Conservation (phyloP, 202 grass and related monocot species). For the Setaria viridis region DNA sequence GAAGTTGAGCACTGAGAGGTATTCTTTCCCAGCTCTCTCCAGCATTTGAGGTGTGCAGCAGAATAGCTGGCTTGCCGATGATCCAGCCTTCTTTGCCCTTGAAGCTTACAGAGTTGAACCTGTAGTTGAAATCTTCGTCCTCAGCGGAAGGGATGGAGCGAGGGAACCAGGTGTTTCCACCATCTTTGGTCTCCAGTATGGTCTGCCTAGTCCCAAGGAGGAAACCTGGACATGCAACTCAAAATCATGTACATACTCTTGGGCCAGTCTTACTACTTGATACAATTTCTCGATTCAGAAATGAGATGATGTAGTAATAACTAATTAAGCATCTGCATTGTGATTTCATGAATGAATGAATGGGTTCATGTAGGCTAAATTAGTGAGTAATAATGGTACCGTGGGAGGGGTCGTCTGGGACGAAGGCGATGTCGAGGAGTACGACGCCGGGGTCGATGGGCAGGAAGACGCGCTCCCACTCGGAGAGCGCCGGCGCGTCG, state of each 20-base stretch:
- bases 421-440: slow-evolving; percentile 96
- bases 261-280: too few species aligned
- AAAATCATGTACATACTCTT: too few species aligned
- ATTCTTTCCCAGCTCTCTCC: slow-evolving; percentile 98
- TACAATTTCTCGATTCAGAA: too few species aligned
- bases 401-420: slow-evolving; percentile 81
- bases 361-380: too few species aligned
- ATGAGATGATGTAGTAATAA: too few species aligned
- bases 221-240: slow-evolving; percentile 56
- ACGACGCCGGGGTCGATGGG: slow-evolving; percentile 95
- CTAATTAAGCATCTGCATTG: not conserved
- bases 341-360: not conserved
- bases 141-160: slow-evolving; percentile 93
- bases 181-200: slow-evolving; percentile 90
- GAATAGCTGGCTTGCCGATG: slow-evolving; percentile 91
- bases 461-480: slow-evolving; percentile 86
- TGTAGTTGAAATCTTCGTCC: slow-evolving; percentile 98
- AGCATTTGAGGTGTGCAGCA: slow-evolving; percentile 81
- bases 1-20: slow-evolving; percentile 88
- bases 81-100: slow-evolving; percentile 97
- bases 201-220: slow-evolving; percentile 92
- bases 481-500: slow-evolving; percentile 55
- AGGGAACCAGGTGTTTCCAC: slow-evolving; percentile 76
- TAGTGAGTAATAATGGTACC: slow-evolving; percentile 34
- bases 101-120: slow-evolving; percentile 97